These are phyloP conservation scores for Primulina eburnea DNA, from an alignment of 257 asterid genomes.

Conservation along the genomic window DNA sequence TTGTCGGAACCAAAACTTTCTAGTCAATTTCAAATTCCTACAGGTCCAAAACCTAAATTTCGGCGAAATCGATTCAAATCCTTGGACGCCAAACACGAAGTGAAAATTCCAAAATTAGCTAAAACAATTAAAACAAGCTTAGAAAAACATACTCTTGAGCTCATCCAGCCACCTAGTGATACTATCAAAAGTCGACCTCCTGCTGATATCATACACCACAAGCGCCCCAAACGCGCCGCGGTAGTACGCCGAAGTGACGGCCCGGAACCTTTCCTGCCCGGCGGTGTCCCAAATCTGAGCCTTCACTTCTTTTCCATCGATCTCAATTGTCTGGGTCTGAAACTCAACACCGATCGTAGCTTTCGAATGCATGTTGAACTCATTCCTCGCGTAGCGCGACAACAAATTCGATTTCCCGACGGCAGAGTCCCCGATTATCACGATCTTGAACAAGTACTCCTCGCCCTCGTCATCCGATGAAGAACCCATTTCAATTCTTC, in stretches of 20 bases:
- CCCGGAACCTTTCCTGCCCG: slow-evolving; percentile 18
- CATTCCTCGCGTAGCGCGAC: slow-evolving; percentile 14
- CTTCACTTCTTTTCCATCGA: slow-evolving; percentile 19
- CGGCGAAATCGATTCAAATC: background rate
- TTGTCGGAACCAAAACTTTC: background rate
- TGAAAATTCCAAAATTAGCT: no score
- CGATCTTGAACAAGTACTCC: slow-evolving; percentile 12
- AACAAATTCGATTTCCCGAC: slow-evolving; percentile 14
- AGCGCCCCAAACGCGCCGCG: slow-evolving; percentile 30
- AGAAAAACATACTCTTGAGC: slow-evolving; percentile 16
- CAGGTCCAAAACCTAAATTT: no score
- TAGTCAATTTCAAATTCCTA: background rate
- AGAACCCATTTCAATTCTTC: background rate
- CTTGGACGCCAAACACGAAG: background rate
- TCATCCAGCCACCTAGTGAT: slow-evolving; percentile 21
- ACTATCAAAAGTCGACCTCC: slow-evolving; percentile 24
- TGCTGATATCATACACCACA: slow-evolving; percentile 21
- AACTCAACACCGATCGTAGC: slow-evolving; percentile 21
- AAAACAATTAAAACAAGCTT: background rate
- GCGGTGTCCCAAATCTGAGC: slow-evolving; percentile 25
- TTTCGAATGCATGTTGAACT: slow-evolving; percentile 9
- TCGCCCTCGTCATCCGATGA: slow-evolving; percentile 21
- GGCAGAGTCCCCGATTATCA: slow-evolving; percentile 13
- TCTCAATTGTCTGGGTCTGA: slow-evolving; percentile 11
- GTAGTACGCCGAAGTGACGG: slow-evolving; percentile 11